Percentiles rank a stretch among this genome's conserved stretches.
Conservation (phyloP, 352 stramenopile species). For the Phytophthora brassicae region DNA sequence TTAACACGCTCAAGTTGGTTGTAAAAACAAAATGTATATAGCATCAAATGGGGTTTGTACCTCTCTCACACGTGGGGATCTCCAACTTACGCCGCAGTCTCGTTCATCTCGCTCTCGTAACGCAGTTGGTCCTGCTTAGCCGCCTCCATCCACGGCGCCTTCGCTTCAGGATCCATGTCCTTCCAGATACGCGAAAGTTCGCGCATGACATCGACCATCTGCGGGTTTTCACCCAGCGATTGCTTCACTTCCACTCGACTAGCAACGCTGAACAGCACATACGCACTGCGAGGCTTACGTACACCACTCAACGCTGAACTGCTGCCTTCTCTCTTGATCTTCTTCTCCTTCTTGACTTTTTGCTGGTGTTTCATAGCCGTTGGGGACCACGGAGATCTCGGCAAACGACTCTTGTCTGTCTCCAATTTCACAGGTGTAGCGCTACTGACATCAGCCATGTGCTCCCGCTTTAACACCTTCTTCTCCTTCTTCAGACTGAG, state of each 20-base stretch:
- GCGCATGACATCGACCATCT: constrained; percentile 67
- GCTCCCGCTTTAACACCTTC: constrained; percentile 50
- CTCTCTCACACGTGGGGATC: constrained; percentile 11
- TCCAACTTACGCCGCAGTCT: constrained; percentile 39
- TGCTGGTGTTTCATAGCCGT: constrained; percentile 68
- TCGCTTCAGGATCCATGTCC: constrained; percentile 53
- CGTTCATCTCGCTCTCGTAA: constrained; percentile 80
- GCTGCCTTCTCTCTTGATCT: constrained; percentile 34
- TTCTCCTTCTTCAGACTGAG: constrained; percentile 38
- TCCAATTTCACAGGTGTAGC: constrained; percentile 32
- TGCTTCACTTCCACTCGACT: constrained; percentile 58
- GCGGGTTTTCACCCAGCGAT: constrained; percentile 38
- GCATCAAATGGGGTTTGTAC: constrained; percentile 19
- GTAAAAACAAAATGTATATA: constrained; percentile 37
- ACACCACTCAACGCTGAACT: constrained; percentile 22
- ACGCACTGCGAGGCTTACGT: constrained; percentile 58
- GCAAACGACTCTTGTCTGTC: constrained; percentile 35
- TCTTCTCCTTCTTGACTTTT: constrained; percentile 62
- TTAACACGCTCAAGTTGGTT: not conserved
- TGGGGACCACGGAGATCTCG: constrained; percentile 65
- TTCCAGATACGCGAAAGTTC: constrained; percentile 60
- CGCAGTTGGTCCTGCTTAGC: constrained; percentile 58
- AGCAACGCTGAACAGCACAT: constrained; percentile 71
- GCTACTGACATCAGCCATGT: constrained; percentile 40
- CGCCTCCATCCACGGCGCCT: constrained; percentile 58